Percentiles rank a stretch among this genome's conserved stretches.
phyloP scores from a whole-genome alignment of 2,329 filamentous ascomycete species.

The Neonectria ditissima region DNA sequence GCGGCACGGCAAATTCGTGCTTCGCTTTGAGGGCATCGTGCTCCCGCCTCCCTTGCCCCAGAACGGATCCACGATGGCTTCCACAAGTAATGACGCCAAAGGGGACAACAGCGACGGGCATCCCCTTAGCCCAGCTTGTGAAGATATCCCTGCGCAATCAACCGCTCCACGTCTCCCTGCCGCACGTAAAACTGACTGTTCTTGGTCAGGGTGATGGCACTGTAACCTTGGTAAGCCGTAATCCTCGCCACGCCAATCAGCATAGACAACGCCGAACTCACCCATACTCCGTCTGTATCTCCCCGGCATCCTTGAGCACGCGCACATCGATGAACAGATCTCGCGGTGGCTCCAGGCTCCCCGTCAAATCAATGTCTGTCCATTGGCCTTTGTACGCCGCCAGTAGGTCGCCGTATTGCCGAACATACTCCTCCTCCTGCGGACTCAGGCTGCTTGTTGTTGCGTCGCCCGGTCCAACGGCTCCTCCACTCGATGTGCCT shows the following conservation, averaged over 20 bases:
- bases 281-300: slow-evolving; percentile 99
- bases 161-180: slow-evolving; percentile 92
- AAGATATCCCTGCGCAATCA: slow-evolving; percentile 95
- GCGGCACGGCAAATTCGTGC: neutral
- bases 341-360: slow-evolving; percentile 90
- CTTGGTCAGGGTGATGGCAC: slow-evolving; percentile 94
- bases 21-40: neutral
- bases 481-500: slow-evolving; percentile 48
- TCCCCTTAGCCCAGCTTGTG: slow-evolving; percentile 81
- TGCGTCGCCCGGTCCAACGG: slow-evolving; percentile 57
- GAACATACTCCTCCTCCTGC: slow-evolving; percentile 95
- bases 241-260: slow-evolving; percentile 4
- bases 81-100: neutral
- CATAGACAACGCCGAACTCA: slow-evolving; percentile 59
- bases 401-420: slow-evolving; percentile 90
- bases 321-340: slow-evolving; percentile 98
- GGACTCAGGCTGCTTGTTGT: slow-evolving; percentile 85
- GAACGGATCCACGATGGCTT: slow-evolving; percentile 3
- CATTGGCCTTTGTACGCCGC: slow-evolving; percentile 98
- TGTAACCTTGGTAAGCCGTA: slow-evolving; percentile 54
- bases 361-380: slow-evolving; percentile 97
- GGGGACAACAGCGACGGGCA: neutral
- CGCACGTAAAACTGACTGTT: slow-evolving; percentile 98
- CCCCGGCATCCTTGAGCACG: slow-evolving; percentile 94
- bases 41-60: slow-evolving; percentile 10